A percentile compares a stretch with the other conserved stretches of the same genome.
Evolutionary conservation across 148 eudicot genomes (phyloP).

Genomic region (Rhododendron vialii): DNA sequence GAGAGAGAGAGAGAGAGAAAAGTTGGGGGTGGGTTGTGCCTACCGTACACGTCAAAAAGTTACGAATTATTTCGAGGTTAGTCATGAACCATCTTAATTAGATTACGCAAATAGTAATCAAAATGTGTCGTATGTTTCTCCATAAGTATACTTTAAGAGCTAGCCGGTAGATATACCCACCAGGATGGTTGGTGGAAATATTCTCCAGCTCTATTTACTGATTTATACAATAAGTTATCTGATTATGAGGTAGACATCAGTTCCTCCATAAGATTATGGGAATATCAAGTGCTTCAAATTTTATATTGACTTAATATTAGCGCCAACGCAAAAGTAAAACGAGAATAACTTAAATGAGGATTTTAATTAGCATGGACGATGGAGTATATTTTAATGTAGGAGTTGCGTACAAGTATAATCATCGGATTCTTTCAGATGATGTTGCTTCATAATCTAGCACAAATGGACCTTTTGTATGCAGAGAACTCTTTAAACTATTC

Average conservation of each 20-base stretch:
- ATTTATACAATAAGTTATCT: not conserved
- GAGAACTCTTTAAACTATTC: no score
- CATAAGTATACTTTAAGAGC: not conserved
- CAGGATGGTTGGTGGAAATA: not conserved
- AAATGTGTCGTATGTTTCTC: not conserved
- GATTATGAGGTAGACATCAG: not conserved
- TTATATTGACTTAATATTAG: not conserved
- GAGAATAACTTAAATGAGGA: not conserved
- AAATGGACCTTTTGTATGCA: no score
- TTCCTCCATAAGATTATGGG: not conserved
- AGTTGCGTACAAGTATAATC: no score
- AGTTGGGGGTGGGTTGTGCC: conserved; percentile 1
- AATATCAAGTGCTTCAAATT: not conserved
- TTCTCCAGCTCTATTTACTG: not conserved
- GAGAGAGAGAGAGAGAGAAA: not conserved
- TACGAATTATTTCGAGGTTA: no score
- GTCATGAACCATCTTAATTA: no score
- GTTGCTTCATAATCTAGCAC: no score
- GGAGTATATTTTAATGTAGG: not conserved
- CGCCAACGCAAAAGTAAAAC: not conserved
- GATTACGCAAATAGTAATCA: no score
- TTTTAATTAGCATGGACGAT: not conserved
- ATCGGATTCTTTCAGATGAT: no score
- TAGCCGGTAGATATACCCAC: not conserved
- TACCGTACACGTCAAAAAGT: no score